Conservation (phyloP, 495 filamentous ascomycete species). For the Lepraria neglecta region DNA sequence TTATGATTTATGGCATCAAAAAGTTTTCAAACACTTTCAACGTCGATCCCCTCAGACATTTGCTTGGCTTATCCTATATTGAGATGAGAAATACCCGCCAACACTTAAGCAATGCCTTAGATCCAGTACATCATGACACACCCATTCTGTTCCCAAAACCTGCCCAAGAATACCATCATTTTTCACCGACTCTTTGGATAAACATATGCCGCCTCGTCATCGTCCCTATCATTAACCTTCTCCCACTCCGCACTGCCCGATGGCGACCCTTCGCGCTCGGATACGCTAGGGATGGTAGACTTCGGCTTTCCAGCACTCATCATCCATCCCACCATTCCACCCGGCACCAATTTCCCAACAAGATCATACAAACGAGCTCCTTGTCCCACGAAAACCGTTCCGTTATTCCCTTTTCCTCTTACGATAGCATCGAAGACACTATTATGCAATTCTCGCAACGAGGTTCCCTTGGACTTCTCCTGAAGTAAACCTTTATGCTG, state of each 20-base stretch:
- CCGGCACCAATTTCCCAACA: conserved; percentile 77
- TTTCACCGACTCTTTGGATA: neutral
- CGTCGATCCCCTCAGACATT: no score
- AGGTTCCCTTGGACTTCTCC: conserved; percentile 45
- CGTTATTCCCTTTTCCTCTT: conserved; percentile 35
- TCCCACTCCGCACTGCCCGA: conserved; percentile 21
- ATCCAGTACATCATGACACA: neutral
- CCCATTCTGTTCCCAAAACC: neutral
- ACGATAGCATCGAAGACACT: conserved; percentile 83
- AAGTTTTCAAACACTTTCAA: no score
- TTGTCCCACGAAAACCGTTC: conserved; percentile 64
- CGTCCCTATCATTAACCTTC: conserved; percentile 8
- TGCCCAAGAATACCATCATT: no score
- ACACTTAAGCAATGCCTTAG: neutral
- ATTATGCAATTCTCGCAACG: conserved; percentile 68
- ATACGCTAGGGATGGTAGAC: neutral
- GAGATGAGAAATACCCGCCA: neutral
- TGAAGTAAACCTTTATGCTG: neutral
- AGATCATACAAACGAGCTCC: conserved; percentile 79
- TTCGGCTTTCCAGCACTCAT: conserved; percentile 46
- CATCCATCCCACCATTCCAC: conserved; percentile 78
- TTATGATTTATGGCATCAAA: no score
- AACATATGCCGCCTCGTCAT: conserved; percentile 5
- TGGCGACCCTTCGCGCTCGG: conserved; percentile 1
- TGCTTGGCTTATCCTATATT: neutral